Base-by-base conservation (phyloP, 2,329 filamentous ascomycete genomes). In the Aspergillus sp. region DNA sequence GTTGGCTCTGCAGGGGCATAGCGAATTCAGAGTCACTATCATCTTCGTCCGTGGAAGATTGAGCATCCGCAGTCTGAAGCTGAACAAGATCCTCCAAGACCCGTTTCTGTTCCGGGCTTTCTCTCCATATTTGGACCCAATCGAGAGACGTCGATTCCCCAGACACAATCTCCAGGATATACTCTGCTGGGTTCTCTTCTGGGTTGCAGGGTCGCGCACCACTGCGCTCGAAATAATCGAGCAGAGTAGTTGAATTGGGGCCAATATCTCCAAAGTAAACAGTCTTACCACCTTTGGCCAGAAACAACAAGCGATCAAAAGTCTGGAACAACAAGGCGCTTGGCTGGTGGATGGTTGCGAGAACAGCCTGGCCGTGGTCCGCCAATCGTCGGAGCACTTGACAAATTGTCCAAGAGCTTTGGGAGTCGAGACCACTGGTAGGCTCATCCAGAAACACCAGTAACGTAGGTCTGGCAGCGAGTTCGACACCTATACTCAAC, bases 321-420 rank as follows among this genome's bases (percentile, higher is more conserved):
- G 88, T 85, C 69, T 94, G 88, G 76, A 96, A 94, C 49, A 96
- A 78, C 78, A 93, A 88, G 40, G 89, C 90, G 10, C 88, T 92
- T 10, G 91, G 91, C 70, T 96, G 91, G 71, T 96, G 91, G 56
- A 96, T 95, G 0, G 91, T 95, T 73, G 89, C 93, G 11, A 96
- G 82, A 68, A 96, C 87, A 36, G 91, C 89, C 68, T 91, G 88
- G 14, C 91, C 91, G 53, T 83, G 86, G 70, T 91, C 88, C 62
- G 89, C 88, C 21, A 96, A 78, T 74, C 92, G 94, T 72, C 91
- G 85, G 36, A 96, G 79, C 5, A 95, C 34, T 21, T 45, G 14
- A 49, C 49, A 46, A 46, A 45, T 44, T 21, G 49, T 32, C 89
- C 88, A 95, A 1, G 89, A 91, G 2, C 89, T 93, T 71, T 95